A percentile compares a stretch with the other conserved stretches of the same genome.
These are phyloP conservation scores for Phialophora macrospora DNA, from an alignment of 2,329 filamentous ascomycete species.

Conservation along the genomic window DNA sequence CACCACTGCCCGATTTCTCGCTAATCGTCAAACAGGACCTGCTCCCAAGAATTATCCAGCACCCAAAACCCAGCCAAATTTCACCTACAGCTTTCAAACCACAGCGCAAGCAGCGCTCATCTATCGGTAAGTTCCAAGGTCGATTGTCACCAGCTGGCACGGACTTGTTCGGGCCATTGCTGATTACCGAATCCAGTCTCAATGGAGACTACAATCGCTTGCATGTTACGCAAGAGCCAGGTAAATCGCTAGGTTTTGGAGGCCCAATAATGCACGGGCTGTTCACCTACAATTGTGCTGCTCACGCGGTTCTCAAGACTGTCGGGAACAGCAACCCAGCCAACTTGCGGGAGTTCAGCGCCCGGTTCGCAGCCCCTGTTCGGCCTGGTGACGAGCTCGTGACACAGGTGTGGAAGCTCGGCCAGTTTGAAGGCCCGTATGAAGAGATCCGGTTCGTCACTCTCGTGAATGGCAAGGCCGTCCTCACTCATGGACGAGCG, in stretches of 20 bases:
- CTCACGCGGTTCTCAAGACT: slow-evolving; percentile 50
- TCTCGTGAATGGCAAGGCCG: slow-evolving; percentile 4
- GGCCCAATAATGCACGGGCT: slow-evolving; percentile 55
- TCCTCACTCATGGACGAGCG: slow-evolving; percentile 1
- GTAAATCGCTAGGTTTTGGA: slow-evolving; percentile 52
- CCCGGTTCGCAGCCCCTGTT: slow-evolving; percentile 54
- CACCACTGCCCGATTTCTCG: slow-evolving; percentile 31
- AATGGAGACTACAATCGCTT: slow-evolving; percentile 58
- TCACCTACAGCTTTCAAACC: slow-evolving; percentile 4
- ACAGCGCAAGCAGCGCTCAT: slow-evolving; percentile 10
- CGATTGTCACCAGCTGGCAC: background rate
- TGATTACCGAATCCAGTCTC: slow-evolving; percentile 38
- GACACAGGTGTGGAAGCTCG: slow-evolving; percentile 71
- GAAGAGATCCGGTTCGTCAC: slow-evolving; percentile 71
- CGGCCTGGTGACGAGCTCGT: slow-evolving; percentile 66
- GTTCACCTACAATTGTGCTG: slow-evolving; percentile 56
- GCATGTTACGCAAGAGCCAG: slow-evolving; percentile 53
- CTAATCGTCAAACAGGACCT: slow-evolving; percentile 43
- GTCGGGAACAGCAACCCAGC: slow-evolving; percentile 50
- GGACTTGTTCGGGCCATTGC: background rate
- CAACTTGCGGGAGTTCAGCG: slow-evolving; percentile 51
- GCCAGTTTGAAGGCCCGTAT: slow-evolving; percentile 45
- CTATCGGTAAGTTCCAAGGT: background rate
- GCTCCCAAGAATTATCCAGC: slow-evolving; percentile 44
- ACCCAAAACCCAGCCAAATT: background rate